phyloP scores from a whole-genome alignment of 805 yeast species.

The Kuraishia ogatae region DNA sequence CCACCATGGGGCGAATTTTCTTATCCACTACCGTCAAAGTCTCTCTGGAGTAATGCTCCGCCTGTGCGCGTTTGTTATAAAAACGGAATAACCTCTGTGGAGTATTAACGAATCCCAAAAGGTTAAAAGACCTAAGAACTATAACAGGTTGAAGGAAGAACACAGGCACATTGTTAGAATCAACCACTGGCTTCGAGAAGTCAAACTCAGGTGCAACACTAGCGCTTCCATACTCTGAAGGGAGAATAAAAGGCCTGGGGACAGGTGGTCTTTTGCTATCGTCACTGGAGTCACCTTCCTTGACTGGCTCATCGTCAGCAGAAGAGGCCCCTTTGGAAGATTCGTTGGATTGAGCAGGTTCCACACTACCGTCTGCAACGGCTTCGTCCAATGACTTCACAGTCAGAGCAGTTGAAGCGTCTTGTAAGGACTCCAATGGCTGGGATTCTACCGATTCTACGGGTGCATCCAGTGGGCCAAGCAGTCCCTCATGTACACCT shows the following conservation, averaged over 20 bases:
- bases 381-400: not conserved
- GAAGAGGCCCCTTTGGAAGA: too few species aligned
- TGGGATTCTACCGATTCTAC: constrained; percentile 4
- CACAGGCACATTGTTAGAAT: constrained; percentile 37
- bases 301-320: constrained; percentile 10
- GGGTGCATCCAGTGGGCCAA: constrained; percentile 71
- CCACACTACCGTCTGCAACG: not conserved
- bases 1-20: constrained; percentile 44
- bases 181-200: constrained; percentile 19
- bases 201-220: constrained; percentile 55
- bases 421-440: constrained; percentile 3
- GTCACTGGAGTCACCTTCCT: constrained; percentile 20
- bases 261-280: constrained; percentile 32
- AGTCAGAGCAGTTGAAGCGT: not conserved
- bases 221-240: constrained; percentile 48
- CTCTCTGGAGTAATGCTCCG: constrained; percentile 51
- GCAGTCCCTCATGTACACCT: constrained; percentile 90
- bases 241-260: constrained; percentile 54
- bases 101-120: constrained; percentile 69
- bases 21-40: constrained; percentile 48
- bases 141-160: constrained; percentile 71
- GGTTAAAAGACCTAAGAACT: constrained; percentile 67
- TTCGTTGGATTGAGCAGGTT: too few species aligned
- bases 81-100: constrained; percentile 73
- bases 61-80: constrained; percentile 64